phyloP scores from a whole-genome alignment of 352 stramenopile species.

The Phytopythium delawarense region DNA sequence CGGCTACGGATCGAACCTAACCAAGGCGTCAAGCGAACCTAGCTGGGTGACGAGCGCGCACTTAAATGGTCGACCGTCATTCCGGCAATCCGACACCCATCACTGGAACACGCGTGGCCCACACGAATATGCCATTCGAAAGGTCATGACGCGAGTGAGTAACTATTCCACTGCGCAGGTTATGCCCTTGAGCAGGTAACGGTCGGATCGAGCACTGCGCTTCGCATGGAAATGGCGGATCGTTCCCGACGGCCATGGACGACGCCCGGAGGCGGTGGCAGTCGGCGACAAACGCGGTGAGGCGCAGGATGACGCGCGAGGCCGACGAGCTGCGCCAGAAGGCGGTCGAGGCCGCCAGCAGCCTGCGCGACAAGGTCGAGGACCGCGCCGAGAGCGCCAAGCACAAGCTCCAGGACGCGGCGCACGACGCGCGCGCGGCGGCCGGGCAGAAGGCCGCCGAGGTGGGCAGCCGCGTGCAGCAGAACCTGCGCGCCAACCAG shows the following conservation, averaged over 20 bases:
- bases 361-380: slow-evolving; percentile 14
- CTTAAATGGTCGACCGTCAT: neutral
- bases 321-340: slow-evolving; percentile 23
- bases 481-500: slow-evolving; percentile 50
- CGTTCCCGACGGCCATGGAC: neutral
- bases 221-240: neutral
- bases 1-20: neutral
- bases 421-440: slow-evolving; percentile 16
- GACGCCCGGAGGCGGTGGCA: neutral
- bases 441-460: slow-evolving; percentile 24
- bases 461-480: slow-evolving; percentile 23
- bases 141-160: neutral
- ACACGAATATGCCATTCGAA: neutral
- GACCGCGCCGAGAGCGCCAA: slow-evolving; percentile 14
- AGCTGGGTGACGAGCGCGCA: neutral
- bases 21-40: neutral
- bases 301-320: slow-evolving; percentile 11
- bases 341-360: slow-evolving; percentile 13
- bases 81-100: slow-evolving; percentile 7
- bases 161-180: too few species aligned
- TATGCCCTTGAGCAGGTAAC: neutral
- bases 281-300: slow-evolving; percentile 1
- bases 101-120: slow-evolving; percentile 2
- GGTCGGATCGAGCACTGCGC: neutral
- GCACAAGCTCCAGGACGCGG: slow-evolving; percentile 15